Percentiles rank a stretch among this genome's conserved stretches.
phyloP scores from a whole-genome alignment of 1,139 yeast genomes.

The Candida labiduridarum region DNA sequence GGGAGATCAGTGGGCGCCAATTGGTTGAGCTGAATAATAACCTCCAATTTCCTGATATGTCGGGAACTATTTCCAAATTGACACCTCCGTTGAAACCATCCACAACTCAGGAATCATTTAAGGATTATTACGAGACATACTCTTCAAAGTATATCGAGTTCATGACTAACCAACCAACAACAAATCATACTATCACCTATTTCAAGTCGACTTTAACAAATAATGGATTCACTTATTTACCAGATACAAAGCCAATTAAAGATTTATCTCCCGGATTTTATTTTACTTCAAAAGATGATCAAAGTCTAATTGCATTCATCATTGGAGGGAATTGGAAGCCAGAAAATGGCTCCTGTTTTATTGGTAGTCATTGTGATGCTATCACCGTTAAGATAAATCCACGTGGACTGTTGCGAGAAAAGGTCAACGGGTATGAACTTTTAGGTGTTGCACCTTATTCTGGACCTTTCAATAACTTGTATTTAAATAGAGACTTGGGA shows the following conservation, averaged over 20 bases:
- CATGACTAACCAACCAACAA: slow-evolving; percentile 62
- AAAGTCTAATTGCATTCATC: slow-evolving; percentile 57
- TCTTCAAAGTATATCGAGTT: slow-evolving; percentile 58
- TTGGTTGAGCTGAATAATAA: background rate
- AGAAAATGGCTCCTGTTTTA: slow-evolving; percentile 56
- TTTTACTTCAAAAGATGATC: slow-evolving; percentile 59
- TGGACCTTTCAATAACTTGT: slow-evolving; percentile 54
- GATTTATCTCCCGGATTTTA: slow-evolving; percentile 45
- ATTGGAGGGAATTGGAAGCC: slow-evolving; percentile 62
- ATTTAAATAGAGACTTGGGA: slow-evolving; percentile 73
- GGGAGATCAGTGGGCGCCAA: background rate
- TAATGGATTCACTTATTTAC: slow-evolving; percentile 55
- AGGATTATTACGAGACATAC: slow-evolving; percentile 34
- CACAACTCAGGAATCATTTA: slow-evolving; percentile 4
- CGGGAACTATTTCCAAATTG: background rate
- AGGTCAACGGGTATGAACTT: slow-evolving; percentile 60
- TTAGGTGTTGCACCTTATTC: slow-evolving; percentile 71
- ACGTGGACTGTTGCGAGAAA: slow-evolving; percentile 22
- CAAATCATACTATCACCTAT: slow-evolving; percentile 56
- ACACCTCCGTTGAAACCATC: background rate
- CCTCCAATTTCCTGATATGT: slow-evolving; percentile 6
- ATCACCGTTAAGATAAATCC: slow-evolving; percentile 63
- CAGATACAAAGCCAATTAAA: slow-evolving; percentile 44
- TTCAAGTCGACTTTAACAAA: slow-evolving; percentile 44
- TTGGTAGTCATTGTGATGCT: slow-evolving; percentile 65